Evolutionary conservation across 441 rosid genomes (phyloP), one percentile per base, ranked within the genome.

Genomic region (Erodium moschatum): DNA sequence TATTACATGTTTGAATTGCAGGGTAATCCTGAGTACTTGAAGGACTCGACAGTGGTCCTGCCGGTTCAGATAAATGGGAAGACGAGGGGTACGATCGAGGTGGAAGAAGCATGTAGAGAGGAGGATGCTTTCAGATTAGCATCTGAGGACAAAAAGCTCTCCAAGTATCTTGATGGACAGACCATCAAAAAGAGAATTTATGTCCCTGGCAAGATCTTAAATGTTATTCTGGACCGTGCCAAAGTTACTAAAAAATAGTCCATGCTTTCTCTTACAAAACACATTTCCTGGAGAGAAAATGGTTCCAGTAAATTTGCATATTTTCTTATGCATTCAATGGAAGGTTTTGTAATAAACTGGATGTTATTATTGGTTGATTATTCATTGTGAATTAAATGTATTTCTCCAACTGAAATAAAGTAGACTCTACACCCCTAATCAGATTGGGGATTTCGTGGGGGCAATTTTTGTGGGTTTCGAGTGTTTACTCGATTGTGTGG

Each of bases 61-160:
- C 97, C 97, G 10, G 88, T 94, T 77, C 98, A 94, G 87, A 89
- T 94, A 75, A 94, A 91, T 20, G 98, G 98, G 70, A 94, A 87
- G 85, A 94, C 88, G 6, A 79, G 96, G 81, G 98, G 98, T 66
- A 88, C 97, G 67, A 83, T 94, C 74, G 83, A 82, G 76, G 85
- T 94, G 2, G 91, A 88, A 81, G 86, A 88, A 85, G 96, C 87
- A 40, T 89, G 93, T 70, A 78, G 89, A 4, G 97, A 91, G 83
- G 96, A 88, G 54, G 88, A 89, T 54, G 98, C 92, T 48, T 88
- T 94, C 67, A 65, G 64, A 69, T 58, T 87, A 77, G 96, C 91
- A 66, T 77, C 75, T 9, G 72, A 77, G 72, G 94, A 94, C 40
- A 82, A 77, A 73, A 89, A 89, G 67, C 85, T 91, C 20, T 72